Evolutionary conservation across 73 alveolate genomes (phyloP), one percentile per base, ranked within the genome.

Genomic region (Urostyla sp.): DNA sequence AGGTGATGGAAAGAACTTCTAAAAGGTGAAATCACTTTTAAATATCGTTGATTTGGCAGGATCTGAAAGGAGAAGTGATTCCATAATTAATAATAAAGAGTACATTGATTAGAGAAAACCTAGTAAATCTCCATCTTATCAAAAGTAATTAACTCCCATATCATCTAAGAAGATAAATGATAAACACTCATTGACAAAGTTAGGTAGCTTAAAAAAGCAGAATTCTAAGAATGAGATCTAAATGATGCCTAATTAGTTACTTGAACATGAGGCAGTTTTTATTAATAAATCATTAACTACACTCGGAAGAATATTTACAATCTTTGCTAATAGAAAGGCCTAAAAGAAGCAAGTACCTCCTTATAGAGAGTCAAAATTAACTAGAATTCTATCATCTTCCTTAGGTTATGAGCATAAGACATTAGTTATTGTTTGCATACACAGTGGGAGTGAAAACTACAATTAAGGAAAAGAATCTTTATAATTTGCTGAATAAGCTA

Each of bases 311-410:
- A 27, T 55, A 5, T 40, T 40, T 40, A 40, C 15, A 16, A 40
- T 40, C 20, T 24, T 55, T 55, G 72, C 13, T 18, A 26, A 55
- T 15, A 15, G 13, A 26, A 27, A 11, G 7, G 48, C 16, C 10
- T 24, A 55, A 20, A 26, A 21, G 48, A 55, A 55, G 49, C 13
- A 55, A 20, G 21, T 15, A 6, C 13, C 26, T 6, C 72, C 72
- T 55, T 55, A 55, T 27, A 55, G 72, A 20, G 72, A 55, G 37
- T 55, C 72, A 18, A 55, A 55, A 26, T 46, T 55, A 13, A 55
- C 72, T 5, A 8, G 72, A 20, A 55, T 55, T 6, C 49, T 55
- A 4, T 46, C 21, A 20, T 40, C 21, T 55, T 55, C 72, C 48
- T 8, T 55, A 16, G 10, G 20, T 40, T 40, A 40, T 40, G 52